A percentile compares a stretch with the other conserved stretches of the same genome.
phyloP scores from a whole-genome alignment of 495 filamentous ascomycete genomes.

The Pyrenula aspistea region DNA sequence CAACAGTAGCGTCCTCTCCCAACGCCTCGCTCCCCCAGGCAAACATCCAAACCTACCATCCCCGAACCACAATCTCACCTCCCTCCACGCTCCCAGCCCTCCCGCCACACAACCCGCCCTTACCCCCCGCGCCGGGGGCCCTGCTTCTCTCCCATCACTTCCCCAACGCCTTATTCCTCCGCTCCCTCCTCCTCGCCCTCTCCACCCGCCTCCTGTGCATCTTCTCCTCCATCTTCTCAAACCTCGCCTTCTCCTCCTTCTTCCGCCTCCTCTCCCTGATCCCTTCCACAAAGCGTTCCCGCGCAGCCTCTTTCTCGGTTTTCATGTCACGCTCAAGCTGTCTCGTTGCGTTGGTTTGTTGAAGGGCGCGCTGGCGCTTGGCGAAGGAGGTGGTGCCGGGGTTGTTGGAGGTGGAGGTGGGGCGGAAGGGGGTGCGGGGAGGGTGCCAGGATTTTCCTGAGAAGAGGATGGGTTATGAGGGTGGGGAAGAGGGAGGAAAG shows the following conservation, averaged over 20 bases:
- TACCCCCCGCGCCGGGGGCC: too few species aligned
- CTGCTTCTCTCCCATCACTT: conserved; percentile 45
- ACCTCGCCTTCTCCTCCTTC: conserved; percentile 89
- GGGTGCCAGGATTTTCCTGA: conserved; percentile 94
- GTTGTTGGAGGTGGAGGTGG: conserved; percentile 54
- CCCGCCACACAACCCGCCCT: too few species aligned
- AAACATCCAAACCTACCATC: too few species aligned
- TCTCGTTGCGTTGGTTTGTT: conserved; percentile 60
- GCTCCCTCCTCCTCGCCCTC: conserved; percentile 84
- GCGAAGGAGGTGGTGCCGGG: conserved; percentile 66
- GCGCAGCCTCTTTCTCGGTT: conserved; percentile 80
- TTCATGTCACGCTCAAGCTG: conserved; percentile 90
- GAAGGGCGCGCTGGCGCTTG: conserved; percentile 53
- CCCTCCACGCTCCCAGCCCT: too few species aligned
- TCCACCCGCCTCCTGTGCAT: conserved; percentile 96
- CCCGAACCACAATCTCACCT: too few species aligned
- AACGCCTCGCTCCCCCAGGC: too few species aligned
- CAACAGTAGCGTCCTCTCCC: too few species aligned
- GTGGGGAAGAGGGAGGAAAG: not conserved
- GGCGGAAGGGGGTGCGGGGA: conserved; percentile 76
- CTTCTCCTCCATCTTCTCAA: conserved; percentile 89
- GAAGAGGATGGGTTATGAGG: not conserved
- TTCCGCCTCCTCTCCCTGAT: conserved; percentile 73
- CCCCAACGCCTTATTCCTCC: conserved; percentile 92
- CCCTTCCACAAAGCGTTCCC: conserved; percentile 63